Base-by-base conservation (phyloP, 768 basidiomycete species). In the Grammothele lineata region DNA sequence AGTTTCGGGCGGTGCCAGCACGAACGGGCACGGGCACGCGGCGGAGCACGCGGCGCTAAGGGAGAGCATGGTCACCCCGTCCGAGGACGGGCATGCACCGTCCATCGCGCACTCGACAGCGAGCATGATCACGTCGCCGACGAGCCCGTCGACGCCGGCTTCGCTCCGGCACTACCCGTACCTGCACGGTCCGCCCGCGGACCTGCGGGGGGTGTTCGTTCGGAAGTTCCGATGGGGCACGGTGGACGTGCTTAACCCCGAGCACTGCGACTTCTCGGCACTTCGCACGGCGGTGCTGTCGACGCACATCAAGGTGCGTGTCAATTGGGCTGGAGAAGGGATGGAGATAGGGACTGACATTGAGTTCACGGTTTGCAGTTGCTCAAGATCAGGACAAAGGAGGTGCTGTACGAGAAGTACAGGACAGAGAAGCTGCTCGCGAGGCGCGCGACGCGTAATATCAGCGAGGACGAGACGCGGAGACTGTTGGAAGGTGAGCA, bases 351-450 rank as follows among this genome's bases (percentile, higher is more conserved):
- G 30, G 17, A 15, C 9, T 23, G 35, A 19, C 24, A 4, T 18
- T 11, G 27, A n/a, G n/a, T n/a, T n/a, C n/a, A n/a, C n/a, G n/a
- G n/a, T n/a, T n/a, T n/a, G 30, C 61, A 92, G 89, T 73, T 86
- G 58, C 73, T 95, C 50, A 92, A 90, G 69, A 78, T 72, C 37
- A 82, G 81, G 48, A 94, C 92, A 25, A 84, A 84, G 57, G 89
- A 95, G 63, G 87, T 92, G 47, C 68, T 94, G 66, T 97, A 97
- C 64, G 94, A 97, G 72, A 85, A 84, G 58, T 97, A 85, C 66
- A 76, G 94, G 60, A 93, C 90, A 1, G 91, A 92, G 71, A 92
- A 92, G 67, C 77, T 93, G 46, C 79, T 93, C 17, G 89, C 87
- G 37, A 78, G 88, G 54, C 85, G 91, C 53, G 90, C 87, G 18